These are phyloP conservation scores for Curvularia spicifera DNA, from an alignment of 2,329 filamentous ascomycete species.

Conservation along the genomic window DNA sequence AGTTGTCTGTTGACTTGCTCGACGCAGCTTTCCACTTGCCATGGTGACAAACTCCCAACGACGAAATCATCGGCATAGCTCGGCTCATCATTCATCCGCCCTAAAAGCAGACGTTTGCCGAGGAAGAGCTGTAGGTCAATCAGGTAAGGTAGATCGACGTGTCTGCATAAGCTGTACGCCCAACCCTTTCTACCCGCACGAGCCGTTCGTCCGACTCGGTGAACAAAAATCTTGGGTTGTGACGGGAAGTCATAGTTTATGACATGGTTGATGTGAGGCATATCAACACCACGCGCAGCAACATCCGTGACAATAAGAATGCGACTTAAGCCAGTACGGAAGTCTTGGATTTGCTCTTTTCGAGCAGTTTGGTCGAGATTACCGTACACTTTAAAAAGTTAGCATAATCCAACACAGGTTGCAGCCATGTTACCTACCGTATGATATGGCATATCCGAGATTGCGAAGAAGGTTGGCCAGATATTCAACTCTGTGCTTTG, in stretches of 20 bases:
- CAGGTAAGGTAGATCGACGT: slow-evolving; percentile 88
- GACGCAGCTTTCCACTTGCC: slow-evolving; percentile 73
- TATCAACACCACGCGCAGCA: slow-evolving; percentile 96
- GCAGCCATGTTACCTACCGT: slow-evolving; percentile 50
- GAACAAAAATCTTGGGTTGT: slow-evolving; percentile 95
- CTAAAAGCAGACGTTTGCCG: slow-evolving; percentile 79
- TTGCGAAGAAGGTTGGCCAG: slow-evolving; percentile 78
- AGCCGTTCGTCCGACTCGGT: slow-evolving; percentile 93
- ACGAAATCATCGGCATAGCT: slow-evolving; percentile 85
- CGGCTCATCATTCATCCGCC: slow-evolving; percentile 64
- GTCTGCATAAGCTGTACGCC: slow-evolving; percentile 90
- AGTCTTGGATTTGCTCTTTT: slow-evolving; percentile 89
- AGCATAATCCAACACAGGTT: neutral
- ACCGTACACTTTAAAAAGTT: slow-evolving; percentile 71
- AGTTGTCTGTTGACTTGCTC: slow-evolving; percentile 86
- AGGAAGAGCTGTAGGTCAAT: slow-evolving; percentile 94
- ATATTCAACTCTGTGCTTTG: slow-evolving; percentile 98
- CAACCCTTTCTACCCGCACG: slow-evolving; percentile 91
- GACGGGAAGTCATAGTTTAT: slow-evolving; percentile 99
- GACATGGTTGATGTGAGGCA: slow-evolving; percentile 92
- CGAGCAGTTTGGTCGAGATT: slow-evolving; percentile 92
- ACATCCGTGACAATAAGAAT: slow-evolving; percentile 97
- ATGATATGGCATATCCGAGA: slow-evolving; percentile 87
- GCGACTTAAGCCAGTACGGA: slow-evolving; percentile 81
- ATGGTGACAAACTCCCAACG: slow-evolving; percentile 75